Percentiles rank a stretch among this genome's conserved stretches.
These are phyloP conservation scores for Corymbia citriodora DNA, from an alignment of 441 rosid species.

Conservation along the genomic window DNA sequence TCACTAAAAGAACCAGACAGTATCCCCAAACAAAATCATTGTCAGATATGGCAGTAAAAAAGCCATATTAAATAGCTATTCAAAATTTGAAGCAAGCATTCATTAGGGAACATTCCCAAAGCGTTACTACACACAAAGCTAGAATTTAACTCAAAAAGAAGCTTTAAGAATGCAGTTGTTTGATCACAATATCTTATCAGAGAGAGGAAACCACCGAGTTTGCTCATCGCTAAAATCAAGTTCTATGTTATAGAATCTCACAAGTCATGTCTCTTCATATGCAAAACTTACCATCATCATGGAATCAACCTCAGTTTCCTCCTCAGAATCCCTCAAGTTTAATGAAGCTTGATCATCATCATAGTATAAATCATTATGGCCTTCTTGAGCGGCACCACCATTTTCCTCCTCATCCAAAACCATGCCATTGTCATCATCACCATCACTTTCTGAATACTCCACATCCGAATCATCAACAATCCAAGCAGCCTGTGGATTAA, in stretches of 20 bases:
- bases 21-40: not conserved
- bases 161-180: not conserved
- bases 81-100: not conserved
- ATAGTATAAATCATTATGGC: slow-evolving; percentile 27
- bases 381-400: slow-evolving; percentile 29
- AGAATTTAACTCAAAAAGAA: not conserved
- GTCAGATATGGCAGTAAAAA: not conserved
- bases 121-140: not conserved
- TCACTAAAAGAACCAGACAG: not conserved
- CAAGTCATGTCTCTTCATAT: not conserved
- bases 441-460: slow-evolving; percentile 47
- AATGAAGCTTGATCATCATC: slow-evolving; percentile 70
- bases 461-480: slow-evolving; percentile 71
- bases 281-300: slow-evolving; percentile 65
- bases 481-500: slow-evolving; percentile 87
- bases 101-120: not conserved
- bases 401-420: slow-evolving; percentile 62
- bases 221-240: not conserved
- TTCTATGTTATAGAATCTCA: not conserved
- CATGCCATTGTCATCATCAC: slow-evolving; percentile 55
- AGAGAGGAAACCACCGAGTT: not conserved
- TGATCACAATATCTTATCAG: not conserved
- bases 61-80: not conserved
- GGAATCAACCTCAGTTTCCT: slow-evolving; percentile 74
- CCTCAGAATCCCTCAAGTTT: slow-evolving; percentile 54